Evolutionary conservation across 2,329 filamentous ascomycete genomes (phyloP).

Genomic region (Lachnellula hyalina): DNA sequence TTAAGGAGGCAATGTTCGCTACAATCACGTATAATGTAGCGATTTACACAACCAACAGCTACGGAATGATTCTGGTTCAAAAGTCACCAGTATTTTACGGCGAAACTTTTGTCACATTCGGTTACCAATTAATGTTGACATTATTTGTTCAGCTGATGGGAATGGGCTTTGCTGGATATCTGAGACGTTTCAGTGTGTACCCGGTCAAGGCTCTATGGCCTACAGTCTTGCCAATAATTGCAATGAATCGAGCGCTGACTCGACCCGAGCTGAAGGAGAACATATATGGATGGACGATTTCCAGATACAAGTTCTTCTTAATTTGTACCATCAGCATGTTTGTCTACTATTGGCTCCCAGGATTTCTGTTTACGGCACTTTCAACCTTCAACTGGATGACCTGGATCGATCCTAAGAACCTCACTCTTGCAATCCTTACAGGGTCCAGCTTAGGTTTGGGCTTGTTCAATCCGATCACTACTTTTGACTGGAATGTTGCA

Average conservation of each 20-base stretch:
- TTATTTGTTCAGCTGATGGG: conserved; percentile 19
- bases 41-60: conserved; percentile 13
- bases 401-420: conserved; percentile 13
- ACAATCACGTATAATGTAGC: conserved; percentile 18
- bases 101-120: conserved; percentile 36
- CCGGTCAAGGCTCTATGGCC: conserved; percentile 16
- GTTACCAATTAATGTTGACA: conserved; percentile 36
- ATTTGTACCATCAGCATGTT: conserved; percentile 12
- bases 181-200: conserved; percentile 16
- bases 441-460: conserved; percentile 38
- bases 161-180: conserved; percentile 16
- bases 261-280: conserved; percentile 10
- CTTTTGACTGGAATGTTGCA: conserved; percentile 45
- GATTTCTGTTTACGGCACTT: conserved; percentile 29
- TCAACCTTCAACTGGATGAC: conserved; percentile 31
- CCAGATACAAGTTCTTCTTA: conserved; percentile 18
- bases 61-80: conserved; percentile 17
- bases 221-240: conserved; percentile 11
- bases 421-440: conserved; percentile 37
- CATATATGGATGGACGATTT: conserved; percentile 18
- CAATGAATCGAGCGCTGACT: conserved; percentile 15
- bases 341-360: conserved; percentile 29
- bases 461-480: conserved; percentile 44
- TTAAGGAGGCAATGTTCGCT: conserved; percentile 21
- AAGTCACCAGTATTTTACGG: conserved; percentile 36